These are phyloP conservation scores for Citeromyces matritensis DNA, from an alignment of 805 yeast species.

Conservation along the genomic window DNA sequence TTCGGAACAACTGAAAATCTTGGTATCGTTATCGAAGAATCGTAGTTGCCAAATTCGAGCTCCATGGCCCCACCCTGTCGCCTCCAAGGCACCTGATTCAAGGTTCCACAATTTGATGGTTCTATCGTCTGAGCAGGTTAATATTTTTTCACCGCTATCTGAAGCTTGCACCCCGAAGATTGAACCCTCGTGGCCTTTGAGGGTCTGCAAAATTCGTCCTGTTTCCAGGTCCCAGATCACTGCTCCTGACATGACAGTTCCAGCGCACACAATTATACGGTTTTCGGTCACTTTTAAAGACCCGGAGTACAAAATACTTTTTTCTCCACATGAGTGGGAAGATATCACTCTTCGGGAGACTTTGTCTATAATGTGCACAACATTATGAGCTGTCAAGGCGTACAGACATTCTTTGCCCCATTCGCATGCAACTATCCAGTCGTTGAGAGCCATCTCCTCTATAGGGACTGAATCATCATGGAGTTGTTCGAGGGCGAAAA, in stretches of 20 bases:
- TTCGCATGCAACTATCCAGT: slow-evolving; percentile 64
- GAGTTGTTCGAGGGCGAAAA: slow-evolving; percentile 18
- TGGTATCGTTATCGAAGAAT: slow-evolving; percentile 25
- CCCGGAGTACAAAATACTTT: slow-evolving; percentile 82
- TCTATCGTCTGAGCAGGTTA: slow-evolving; percentile 89
- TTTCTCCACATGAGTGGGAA: slow-evolving; percentile 39
- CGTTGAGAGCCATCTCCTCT: slow-evolving; percentile 42
- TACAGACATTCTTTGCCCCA: slow-evolving; percentile 28
- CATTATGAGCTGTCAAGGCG: slow-evolving; percentile 71
- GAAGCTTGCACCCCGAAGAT: slow-evolving; percentile 70
- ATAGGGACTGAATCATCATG: slow-evolving; percentile 6
- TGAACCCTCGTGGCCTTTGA: slow-evolving; percentile 80
- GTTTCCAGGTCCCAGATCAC: slow-evolving; percentile 54
- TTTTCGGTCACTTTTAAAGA: slow-evolving; percentile 31
- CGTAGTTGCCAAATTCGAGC: slow-evolving; percentile 83
- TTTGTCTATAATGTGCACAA: slow-evolving; percentile 25
- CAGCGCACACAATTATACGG: slow-evolving; percentile 56
- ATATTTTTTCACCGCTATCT: slow-evolving; percentile 32
- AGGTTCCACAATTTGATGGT: slow-evolving; percentile 69
- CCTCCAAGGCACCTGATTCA: slow-evolving; percentile 36
- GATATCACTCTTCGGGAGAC: slow-evolving; percentile 11
- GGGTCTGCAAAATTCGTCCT: slow-evolving; percentile 27
- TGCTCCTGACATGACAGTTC: slow-evolving; percentile 87
- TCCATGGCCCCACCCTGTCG: slow-evolving; percentile 93
- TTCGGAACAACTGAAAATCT: slow-evolving; percentile 61